A percentile compares a stretch with the other conserved stretches of the same genome.
These are phyloP conservation scores for Mrakia gelida DNA, from an alignment of 768 basidiomycete species.

Conservation along the genomic window DNA sequence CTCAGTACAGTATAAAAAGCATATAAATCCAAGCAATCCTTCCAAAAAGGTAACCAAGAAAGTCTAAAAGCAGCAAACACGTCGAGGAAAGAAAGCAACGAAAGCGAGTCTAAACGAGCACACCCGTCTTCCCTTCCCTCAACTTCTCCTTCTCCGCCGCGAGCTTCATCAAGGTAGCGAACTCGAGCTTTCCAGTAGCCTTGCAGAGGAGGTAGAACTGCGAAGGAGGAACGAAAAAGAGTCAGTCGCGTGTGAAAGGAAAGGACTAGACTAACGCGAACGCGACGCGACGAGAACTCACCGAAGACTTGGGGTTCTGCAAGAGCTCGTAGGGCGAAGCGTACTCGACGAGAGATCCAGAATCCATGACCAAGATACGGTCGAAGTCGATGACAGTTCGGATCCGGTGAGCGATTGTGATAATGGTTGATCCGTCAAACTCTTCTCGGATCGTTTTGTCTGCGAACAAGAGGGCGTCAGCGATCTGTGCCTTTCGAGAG, in stretches of 20 bases:
- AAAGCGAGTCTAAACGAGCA: not conserved
- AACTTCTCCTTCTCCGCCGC: not conserved
- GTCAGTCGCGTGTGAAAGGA: not conserved
- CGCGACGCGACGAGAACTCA: not conserved
- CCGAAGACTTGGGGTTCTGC: constrained; percentile 18
- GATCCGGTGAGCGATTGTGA: constrained; percentile 25
- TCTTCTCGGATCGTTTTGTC: constrained; percentile 35
- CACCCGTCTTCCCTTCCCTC: not conserved
- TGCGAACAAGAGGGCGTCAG: not conserved
- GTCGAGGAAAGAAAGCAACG: not conserved
- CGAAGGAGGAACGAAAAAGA: not conserved
- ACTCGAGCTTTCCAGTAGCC: constrained; percentile 28
- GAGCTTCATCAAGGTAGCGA: constrained; percentile 18
- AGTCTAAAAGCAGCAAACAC: not conserved
- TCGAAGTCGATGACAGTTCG: constrained; percentile 27
- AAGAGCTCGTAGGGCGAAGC: constrained; percentile 22
- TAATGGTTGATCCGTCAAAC: constrained; percentile 26
- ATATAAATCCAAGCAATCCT: too few species aligned
- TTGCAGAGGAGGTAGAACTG: constrained; percentile 27
- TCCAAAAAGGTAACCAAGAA: not conserved
- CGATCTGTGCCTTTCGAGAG: too few species aligned
- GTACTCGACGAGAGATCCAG: constrained; percentile 23
- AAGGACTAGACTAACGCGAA: not conserved
- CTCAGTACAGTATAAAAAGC: too few species aligned
- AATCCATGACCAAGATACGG: constrained; percentile 18